phyloP scores from a whole-genome alignment of 805 yeast species.

The Wickerhamomyces canadensis region DNA sequence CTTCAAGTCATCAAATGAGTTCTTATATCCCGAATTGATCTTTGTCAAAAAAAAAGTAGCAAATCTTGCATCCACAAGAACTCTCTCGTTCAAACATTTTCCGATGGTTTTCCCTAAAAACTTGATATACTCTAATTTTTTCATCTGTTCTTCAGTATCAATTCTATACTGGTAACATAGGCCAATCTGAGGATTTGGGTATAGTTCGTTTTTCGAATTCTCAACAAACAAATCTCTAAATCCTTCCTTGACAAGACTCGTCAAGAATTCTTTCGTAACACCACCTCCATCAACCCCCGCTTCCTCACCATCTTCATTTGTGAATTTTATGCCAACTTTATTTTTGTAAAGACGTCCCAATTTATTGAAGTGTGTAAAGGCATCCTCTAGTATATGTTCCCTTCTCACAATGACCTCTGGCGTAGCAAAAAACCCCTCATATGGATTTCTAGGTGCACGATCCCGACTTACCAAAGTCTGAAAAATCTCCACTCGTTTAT shows the following conservation, averaged over 20 bases:
- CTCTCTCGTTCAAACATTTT: conserved; percentile 80
- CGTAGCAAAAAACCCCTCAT: conserved; percentile 16
- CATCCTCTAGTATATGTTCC: conserved; percentile 68
- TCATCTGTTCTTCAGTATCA: conserved; percentile 25
- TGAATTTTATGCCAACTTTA: conserved; percentile 58
- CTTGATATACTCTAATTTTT: conserved; percentile 32
- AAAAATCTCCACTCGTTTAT: conserved; percentile 67
- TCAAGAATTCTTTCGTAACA: conserved; percentile 82
- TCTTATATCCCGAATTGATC: conserved; percentile 36
- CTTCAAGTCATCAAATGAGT: conserved; percentile 73
- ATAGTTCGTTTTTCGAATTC: conserved; percentile 53
- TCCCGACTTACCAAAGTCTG: conserved; percentile 58
- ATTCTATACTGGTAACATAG: conserved; percentile 28
- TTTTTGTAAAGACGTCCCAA: conserved; percentile 54
- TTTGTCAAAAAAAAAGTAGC: conserved; percentile 80
- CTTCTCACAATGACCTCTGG: conserved; percentile 56
- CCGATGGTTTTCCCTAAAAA: conserved; percentile 85
- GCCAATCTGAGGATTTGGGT: conserved; percentile 62
- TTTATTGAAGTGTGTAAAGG: conserved; percentile 51
- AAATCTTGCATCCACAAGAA: conserved; percentile 75
- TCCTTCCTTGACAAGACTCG: conserved; percentile 64
- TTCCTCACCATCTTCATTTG: conserved; percentile 70
- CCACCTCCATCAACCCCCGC: conserved; percentile 98
- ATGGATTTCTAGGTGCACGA: too few species aligned
- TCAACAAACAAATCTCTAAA: conserved; percentile 43